Percentiles rank a stretch among this genome's conserved stretches.
phyloP scores from a whole-genome alignment of 495 filamentous ascomycete genomes.

The Sporormia fimetaria region DNA sequence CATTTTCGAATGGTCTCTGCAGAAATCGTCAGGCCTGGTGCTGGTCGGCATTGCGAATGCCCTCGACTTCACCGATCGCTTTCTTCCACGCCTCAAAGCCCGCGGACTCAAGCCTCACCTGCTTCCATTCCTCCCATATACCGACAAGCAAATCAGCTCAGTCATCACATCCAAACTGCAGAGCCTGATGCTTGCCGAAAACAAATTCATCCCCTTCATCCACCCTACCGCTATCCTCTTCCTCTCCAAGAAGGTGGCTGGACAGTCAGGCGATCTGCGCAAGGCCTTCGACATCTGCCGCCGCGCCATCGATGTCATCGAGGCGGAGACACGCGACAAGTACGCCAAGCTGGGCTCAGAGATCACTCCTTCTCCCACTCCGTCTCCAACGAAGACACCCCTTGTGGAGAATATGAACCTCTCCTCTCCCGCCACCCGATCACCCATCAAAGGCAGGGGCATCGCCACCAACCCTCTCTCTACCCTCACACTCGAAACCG shows the following conservation, averaged over 20 bases:
- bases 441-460: constrained; percentile 21
- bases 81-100: constrained; percentile 85
- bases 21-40: constrained; percentile 61
- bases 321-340: constrained; percentile 64
- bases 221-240: constrained; percentile 89
- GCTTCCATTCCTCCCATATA: constrained; percentile 88
- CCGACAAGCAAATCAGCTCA: constrained; percentile 71
- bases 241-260: constrained; percentile 85
- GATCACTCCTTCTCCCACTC: constrained; percentile 37
- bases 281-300: constrained; percentile 93
- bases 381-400: constrained; percentile 42
- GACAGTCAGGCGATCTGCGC: constrained; percentile 84
- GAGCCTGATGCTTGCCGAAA: constrained; percentile 45
- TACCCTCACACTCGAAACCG: constrained; percentile 55
- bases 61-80: constrained; percentile 87
- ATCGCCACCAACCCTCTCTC: constrained; percentile 33
- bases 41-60: constrained; percentile 94
- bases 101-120: constrained; percentile 81
- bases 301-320: constrained; percentile 78
- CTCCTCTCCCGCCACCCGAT: constrained; percentile 43
- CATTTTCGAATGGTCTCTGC: constrained; percentile 87
- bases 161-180: constrained; percentile 78
- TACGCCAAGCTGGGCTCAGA: constrained; percentile 44
- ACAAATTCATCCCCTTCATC: constrained; percentile 65
- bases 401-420: constrained; percentile 60